A percentile compares a stretch with the other conserved stretches of the same genome.
Conservation (phyloP, 2,329 filamentous ascomycete genomes). For the Xylariaceae sp. region DNA sequence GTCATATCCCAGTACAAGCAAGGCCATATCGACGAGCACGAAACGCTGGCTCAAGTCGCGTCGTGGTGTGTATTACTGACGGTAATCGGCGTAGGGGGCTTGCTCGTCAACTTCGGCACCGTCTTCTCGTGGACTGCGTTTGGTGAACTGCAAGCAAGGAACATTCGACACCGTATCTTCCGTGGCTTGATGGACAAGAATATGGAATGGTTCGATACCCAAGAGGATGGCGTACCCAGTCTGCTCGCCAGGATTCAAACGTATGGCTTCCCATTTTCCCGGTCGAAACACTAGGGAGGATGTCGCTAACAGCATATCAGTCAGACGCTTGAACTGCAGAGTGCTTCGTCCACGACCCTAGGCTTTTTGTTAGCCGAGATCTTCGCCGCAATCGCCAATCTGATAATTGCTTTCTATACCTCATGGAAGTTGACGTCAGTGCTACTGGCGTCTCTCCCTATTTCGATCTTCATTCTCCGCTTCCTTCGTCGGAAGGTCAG, state of each 20-base stretch:
- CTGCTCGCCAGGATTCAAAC: conserved; percentile 68
- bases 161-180: conserved; percentile 61
- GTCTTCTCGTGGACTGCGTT: conserved; percentile 69
- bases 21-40: conserved; percentile 42
- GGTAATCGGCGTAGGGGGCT: conserved; percentile 58
- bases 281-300: not conserved
- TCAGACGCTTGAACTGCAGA: conserved; percentile 75
- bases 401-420: conserved; percentile 68
- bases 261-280: conserved; percentile 42
- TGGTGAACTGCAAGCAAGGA: conserved; percentile 72
- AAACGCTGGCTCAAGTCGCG: conserved; percentile 52
- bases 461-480: conserved; percentile 57
- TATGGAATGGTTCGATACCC: conserved; percentile 75
- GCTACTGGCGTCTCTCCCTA: conserved; percentile 65
- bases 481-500: conserved; percentile 58
- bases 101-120: conserved; percentile 62
- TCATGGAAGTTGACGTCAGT: conserved; percentile 83
- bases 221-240: conserved; percentile 65
- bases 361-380: conserved; percentile 62
- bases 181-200: conserved; percentile 63
- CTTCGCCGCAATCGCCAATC: conserved; percentile 58
- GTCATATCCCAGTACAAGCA: conserved; percentile 61
- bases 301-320: conserved; percentile 42
- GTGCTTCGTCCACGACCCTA: conserved; percentile 72
- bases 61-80: conserved; percentile 59